phyloP scores from a whole-genome alignment of 2,329 filamentous ascomycete species.

The Verticillium alfalfae region DNA sequence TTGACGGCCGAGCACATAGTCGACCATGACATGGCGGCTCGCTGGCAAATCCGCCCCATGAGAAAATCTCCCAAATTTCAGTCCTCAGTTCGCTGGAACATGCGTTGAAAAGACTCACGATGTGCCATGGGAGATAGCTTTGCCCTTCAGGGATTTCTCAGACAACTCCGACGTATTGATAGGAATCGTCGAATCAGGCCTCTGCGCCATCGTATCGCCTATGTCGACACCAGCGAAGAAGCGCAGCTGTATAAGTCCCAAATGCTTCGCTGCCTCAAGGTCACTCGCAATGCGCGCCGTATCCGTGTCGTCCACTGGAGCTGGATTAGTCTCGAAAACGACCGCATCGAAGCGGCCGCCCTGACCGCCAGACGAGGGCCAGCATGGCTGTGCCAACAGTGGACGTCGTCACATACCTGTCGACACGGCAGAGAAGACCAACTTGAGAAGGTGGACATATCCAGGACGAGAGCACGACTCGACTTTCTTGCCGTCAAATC shows the following conservation, averaged over 20 bases:
- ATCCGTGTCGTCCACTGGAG: constrained; percentile 7
- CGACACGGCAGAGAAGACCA: constrained; percentile 12
- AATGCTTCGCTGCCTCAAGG: constrained; percentile 4
- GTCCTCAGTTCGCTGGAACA: background rate
- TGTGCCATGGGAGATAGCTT: constrained; percentile 12
- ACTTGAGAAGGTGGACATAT: constrained; percentile 5
- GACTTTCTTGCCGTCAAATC: background rate
- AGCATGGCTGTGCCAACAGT: background rate
- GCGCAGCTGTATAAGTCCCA: constrained; percentile 14
- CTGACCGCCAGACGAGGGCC: background rate
- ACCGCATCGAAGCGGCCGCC: no score
- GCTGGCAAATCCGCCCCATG: constrained; percentile 1
- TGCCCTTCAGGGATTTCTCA: constrained; percentile 12
- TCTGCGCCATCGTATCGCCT: background rate
- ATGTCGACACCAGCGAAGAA: constrained; percentile 3
- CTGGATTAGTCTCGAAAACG: background rate
- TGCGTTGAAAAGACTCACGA: constrained; percentile 7
- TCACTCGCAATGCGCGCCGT: constrained; percentile 5
- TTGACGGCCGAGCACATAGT: constrained; percentile 5
- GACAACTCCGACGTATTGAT: constrained; percentile 1
- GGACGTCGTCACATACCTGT: constrained; percentile 7
- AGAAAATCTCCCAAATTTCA: constrained; percentile 1
- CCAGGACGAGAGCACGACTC: background rate
- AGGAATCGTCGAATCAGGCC: background rate
- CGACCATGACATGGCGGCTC: background rate